Percentiles rank a stretch among this genome's conserved stretches.
Evolutionary conservation across 2,329 filamentous ascomycete species (phyloP).

Genomic region (Fusarium transvaalense): DNA sequence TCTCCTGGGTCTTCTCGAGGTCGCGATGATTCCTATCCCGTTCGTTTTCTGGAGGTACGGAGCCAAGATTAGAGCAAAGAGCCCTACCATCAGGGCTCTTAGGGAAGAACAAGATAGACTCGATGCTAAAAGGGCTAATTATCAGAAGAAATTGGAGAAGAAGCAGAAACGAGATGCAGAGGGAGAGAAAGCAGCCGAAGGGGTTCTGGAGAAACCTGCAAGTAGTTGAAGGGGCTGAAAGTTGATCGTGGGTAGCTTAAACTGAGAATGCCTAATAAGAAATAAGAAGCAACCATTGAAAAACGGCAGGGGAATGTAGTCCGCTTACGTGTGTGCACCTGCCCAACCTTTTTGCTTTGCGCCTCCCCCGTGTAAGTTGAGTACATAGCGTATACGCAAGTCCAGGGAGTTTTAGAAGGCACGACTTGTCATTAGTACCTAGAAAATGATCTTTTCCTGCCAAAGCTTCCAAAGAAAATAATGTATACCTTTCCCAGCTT

Average conservation of each 20-base stretch:
- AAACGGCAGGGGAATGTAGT: background rate
- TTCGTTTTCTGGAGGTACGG: slow-evolving; percentile 80
- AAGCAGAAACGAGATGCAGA: slow-evolving; percentile 20
- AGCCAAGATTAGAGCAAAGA: slow-evolving; percentile 64
- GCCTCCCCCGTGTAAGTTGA: background rate
- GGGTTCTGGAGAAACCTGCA: slow-evolving; percentile 20
- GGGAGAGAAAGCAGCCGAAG: slow-evolving; percentile 9
- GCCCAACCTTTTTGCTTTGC: background rate
- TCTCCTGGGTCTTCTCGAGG: slow-evolving; percentile 78
- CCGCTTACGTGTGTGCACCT: background rate
- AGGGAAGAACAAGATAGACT: slow-evolving; percentile 59
- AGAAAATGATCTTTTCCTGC: background rate
- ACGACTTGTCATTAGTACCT: background rate
- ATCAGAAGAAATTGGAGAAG: slow-evolving; percentile 45
- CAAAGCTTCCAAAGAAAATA: background rate
- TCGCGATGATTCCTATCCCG: slow-evolving; percentile 81
- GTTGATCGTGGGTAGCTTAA: background rate
- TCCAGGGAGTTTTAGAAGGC: background rate
- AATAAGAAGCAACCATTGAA: background rate
- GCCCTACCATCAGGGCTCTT: slow-evolving; percentile 60
- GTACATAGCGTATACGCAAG: background rate
- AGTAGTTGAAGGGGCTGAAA: slow-evolving; percentile 5
- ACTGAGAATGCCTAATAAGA: background rate
- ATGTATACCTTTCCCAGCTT: background rate
- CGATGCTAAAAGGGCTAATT: slow-evolving; percentile 51